These are phyloP conservation scores for Berberis vulgaris DNA, from an alignment of 164 flowering plant genomes.

Conservation along the genomic window DNA sequence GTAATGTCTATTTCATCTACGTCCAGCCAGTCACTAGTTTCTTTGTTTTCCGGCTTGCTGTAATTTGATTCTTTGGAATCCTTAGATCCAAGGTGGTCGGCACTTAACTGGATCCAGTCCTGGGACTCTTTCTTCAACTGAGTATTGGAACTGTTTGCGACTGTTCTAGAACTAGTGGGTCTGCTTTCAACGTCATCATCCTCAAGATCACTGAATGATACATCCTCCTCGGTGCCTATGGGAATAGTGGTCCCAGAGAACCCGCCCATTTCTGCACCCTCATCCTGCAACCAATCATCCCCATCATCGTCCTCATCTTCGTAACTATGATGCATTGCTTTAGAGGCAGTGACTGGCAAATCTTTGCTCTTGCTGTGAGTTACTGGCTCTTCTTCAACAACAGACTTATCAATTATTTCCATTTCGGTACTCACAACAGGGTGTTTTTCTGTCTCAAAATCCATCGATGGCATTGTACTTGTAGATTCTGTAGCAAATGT, in stretches of 20 bases:
- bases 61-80: slow-evolving; percentile 22
- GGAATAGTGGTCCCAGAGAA: slow-evolving; percentile 22
- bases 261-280: slow-evolving; percentile 43
- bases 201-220: slow-evolving; percentile 96
- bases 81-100: slow-evolving; percentile 10
- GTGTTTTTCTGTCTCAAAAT: slow-evolving; percentile 44
- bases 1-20: slow-evolving; percentile 54
- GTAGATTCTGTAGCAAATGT: slow-evolving; percentile 19
- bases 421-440: slow-evolving; percentile 34
- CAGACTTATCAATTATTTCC: slow-evolving; percentile 50
- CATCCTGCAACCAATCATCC: slow-evolving; percentile 81
- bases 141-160: slow-evolving; percentile 34
- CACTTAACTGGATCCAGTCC: slow-evolving; percentile 65
- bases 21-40: slow-evolving; percentile 69
- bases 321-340: slow-evolving; percentile 29
- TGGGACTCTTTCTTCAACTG: slow-evolving; percentile 47
- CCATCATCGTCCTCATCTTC: slow-evolving; percentile 66
- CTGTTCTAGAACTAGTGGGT: slow-evolving; percentile 35
- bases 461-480: slow-evolving; percentile 10
- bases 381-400: slow-evolving; percentile 46
- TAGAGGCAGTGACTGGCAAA: slow-evolving; percentile 17
- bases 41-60: slow-evolving; percentile 30
- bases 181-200: slow-evolving; percentile 45
- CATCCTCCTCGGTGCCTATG: slow-evolving; percentile 65
- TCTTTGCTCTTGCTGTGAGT: slow-evolving; percentile 23